A percentile compares a stretch with the other conserved stretches of the same genome.
These are phyloP conservation scores for Alternaria arborescens DNA, from an alignment of 2,329 filamentous ascomycete genomes.

Conservation along the genomic window DNA sequence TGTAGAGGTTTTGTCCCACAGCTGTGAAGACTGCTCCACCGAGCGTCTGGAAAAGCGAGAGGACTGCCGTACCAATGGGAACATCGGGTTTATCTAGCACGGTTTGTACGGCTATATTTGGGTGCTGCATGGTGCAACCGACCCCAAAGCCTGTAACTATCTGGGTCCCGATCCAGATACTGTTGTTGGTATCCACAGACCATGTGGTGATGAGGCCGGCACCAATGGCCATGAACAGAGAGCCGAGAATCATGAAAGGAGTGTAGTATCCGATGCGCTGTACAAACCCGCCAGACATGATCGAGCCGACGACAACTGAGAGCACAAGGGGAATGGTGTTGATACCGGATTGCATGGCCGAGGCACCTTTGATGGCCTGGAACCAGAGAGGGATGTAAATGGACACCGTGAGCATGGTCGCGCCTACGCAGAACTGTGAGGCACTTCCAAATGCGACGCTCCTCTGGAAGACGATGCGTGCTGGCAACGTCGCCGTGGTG, in stretches of 20 bases:
- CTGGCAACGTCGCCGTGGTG: constrained; percentile 54
- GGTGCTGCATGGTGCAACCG: constrained; percentile 57
- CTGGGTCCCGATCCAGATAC: constrained; percentile 46
- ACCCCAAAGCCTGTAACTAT: constrained; percentile 49
- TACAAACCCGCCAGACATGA: constrained; percentile 51
- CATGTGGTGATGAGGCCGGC: constrained; percentile 57
- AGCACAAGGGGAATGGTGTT: constrained; percentile 57
- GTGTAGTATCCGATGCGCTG: constrained; percentile 58
- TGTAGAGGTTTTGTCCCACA: constrained; percentile 58
- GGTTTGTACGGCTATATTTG: constrained; percentile 55
- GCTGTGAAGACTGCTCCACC: constrained; percentile 58
- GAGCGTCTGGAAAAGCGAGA: constrained; percentile 57
- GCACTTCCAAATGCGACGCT: constrained; percentile 53
- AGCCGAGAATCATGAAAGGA: constrained; percentile 56
- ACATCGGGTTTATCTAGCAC: constrained; percentile 52
- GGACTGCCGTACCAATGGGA: constrained; percentile 54
- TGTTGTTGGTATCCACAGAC: constrained; percentile 38
- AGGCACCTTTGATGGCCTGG: constrained; percentile 57
- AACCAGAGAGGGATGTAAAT: constrained; percentile 57
- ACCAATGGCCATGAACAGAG: constrained; percentile 54
- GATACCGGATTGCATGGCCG: constrained; percentile 56
- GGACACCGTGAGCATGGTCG: constrained; percentile 49
- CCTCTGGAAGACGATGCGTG: constrained; percentile 53
- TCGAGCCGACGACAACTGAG: constrained; percentile 52
- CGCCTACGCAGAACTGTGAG: constrained; percentile 53